Conservation (phyloP, 2,329 filamentous ascomycete genomes). For the Fusarium bulbicola region DNA sequence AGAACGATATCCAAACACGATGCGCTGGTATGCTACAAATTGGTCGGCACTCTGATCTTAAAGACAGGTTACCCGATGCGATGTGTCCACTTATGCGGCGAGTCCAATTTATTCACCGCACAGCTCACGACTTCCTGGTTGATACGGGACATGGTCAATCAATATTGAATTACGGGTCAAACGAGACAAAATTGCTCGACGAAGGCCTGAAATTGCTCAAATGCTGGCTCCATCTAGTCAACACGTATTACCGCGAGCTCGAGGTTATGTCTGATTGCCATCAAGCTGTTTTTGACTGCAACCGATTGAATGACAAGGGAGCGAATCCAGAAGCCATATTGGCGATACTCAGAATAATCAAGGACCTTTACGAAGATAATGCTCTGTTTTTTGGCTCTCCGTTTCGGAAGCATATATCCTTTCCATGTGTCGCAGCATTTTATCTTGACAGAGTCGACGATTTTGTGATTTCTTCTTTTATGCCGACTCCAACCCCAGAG, state of each 20-base stretch:
- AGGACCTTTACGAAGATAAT: fast-evolving
- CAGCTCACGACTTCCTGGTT: neutral
- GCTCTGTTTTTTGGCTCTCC: no score
- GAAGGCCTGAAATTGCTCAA: fast-evolving
- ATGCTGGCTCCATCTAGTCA: fast-evolving
- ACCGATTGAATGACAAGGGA: fast-evolving
- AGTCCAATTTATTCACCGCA: neutral
- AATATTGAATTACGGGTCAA: neutral
- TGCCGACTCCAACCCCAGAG: fast-evolving
- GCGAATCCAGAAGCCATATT: fast-evolving
- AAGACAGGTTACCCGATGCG: no score
- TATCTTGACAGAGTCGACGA: fast-evolving
- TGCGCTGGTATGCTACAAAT: neutral
- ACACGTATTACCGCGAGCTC: fast-evolving
- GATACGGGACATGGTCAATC: neutral
- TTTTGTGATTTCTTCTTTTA: fast-evolving
- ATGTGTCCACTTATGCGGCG: fast-evolving
- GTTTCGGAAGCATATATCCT: no score
- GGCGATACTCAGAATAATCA: fast-evolving
- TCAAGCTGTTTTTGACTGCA: fast-evolving
- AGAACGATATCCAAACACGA: neutral
- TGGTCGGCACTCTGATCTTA: no score
- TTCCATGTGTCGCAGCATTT: fast-evolving
- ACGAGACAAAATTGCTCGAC: fast-evolving
- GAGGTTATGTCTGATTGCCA: fast-evolving